Evolutionary conservation across 2,329 filamentous ascomycete genomes (phyloP).

Genomic region (Thelonectria rubi): DNA sequence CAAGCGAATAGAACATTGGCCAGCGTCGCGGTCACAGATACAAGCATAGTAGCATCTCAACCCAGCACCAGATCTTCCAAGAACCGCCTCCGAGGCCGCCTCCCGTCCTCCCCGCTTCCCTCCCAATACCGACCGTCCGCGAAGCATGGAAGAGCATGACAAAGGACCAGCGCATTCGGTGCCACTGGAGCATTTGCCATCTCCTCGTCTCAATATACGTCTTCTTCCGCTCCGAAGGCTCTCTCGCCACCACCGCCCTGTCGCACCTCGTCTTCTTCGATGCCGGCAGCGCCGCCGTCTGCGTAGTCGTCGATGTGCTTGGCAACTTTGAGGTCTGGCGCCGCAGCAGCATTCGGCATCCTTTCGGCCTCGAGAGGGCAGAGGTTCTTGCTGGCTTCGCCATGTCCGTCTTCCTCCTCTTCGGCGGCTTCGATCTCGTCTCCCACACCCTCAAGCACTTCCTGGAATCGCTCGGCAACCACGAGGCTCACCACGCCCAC

Average conservation of each 20-base stretch:
- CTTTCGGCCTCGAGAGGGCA: constrained; percentile 89
- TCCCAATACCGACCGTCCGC: constrained; percentile 87
- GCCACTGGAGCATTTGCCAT: constrained; percentile 92
- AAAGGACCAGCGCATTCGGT: constrained; percentile 80
- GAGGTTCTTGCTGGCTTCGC: constrained; percentile 96
- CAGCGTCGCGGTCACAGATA: constrained; percentile 96
- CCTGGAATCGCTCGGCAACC: constrained; percentile 70
- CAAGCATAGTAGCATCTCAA: constrained; percentile 93
- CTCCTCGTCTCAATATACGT: constrained; percentile 84
- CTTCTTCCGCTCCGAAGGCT: constrained; percentile 85
- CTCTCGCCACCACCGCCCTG: constrained; percentile 88
- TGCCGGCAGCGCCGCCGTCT: constrained; percentile 89
- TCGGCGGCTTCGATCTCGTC: constrained; percentile 95
- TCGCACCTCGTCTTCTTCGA: constrained; percentile 97
- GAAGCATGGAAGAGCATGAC: constrained; percentile 94
- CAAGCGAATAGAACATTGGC: constrained; percentile 75
- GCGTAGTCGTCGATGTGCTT: constrained; percentile 90
- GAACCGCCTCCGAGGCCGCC: constrained; percentile 88
- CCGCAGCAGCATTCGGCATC: constrained; percentile 88
- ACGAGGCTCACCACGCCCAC: constrained; percentile 77
- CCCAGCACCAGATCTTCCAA: constrained; percentile 92
- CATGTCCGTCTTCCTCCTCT: constrained; percentile 95
- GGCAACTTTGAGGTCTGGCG: constrained; percentile 99
- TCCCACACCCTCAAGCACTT: constrained; percentile 93
- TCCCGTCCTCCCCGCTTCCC: constrained; percentile 86